phyloP scores from a whole-genome alignment of 176 grass and related monocot genomes.

The Pontederia paniculata region DNA sequence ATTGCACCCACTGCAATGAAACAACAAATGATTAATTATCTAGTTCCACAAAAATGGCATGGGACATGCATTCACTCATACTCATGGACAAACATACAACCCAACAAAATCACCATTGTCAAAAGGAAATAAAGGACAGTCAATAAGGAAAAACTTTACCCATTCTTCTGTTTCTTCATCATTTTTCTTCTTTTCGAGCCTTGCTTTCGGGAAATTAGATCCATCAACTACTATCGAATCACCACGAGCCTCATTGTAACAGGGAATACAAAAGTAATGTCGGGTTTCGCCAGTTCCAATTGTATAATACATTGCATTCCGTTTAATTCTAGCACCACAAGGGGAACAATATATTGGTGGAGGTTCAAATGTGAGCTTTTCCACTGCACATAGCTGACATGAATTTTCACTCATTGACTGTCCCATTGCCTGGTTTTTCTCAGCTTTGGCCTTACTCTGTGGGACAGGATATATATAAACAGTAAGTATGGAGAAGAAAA shows the following conservation, averaged over 20 bases:
- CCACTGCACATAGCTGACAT: conserved; percentile 94
- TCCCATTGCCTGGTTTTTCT: conserved; percentile 86
- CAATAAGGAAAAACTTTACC: conserved; percentile 34
- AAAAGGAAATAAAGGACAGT: conserved; percentile 3
- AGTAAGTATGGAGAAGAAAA: background rate
- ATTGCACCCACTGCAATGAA: conserved; percentile 87
- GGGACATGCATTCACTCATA: background rate
- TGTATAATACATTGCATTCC: conserved; percentile 83
- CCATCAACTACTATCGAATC: conserved; percentile 86
- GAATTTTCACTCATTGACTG: conserved; percentile 93
- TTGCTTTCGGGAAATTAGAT: conserved; percentile 42
- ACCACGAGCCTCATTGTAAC: conserved; percentile 87
- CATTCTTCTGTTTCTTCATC: conserved; percentile 99
- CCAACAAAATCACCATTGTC: background rate
- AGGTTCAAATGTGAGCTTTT: conserved; percentile 96
- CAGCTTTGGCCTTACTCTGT: conserved; percentile 97
- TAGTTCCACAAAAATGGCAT: background rate
- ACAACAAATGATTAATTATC: conserved; percentile 19
- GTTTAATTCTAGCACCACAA: conserved; percentile 94
- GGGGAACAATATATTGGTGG: conserved; percentile 94
- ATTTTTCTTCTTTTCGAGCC: conserved; percentile 89
- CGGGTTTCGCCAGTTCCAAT: conserved; percentile 73
- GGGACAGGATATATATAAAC: conserved; percentile 23
- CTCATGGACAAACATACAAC: too few relatives aligned
- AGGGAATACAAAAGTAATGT: conserved; percentile 82